These are phyloP conservation scores for Cinnamomum micranthum DNA, from an alignment of 164 flowering plant species.

Conservation along the genomic window DNA sequence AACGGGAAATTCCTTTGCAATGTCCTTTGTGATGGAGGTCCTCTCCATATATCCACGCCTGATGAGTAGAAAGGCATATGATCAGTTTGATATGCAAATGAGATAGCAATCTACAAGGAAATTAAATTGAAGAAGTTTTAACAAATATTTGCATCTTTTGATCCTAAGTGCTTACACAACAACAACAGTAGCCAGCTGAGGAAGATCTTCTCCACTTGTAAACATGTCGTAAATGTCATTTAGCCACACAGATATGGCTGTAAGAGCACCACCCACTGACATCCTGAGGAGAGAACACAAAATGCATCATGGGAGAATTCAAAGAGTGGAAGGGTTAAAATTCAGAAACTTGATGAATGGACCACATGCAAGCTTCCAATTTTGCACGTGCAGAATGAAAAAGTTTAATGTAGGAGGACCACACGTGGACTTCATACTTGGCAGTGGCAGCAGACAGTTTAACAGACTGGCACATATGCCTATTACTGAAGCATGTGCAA, in stretches of 20 bases:
- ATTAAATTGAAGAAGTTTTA: neutral
- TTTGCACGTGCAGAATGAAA: too few species aligned
- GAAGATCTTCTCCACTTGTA: constrained; percentile 60
- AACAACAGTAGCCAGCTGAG: constrained; percentile 70
- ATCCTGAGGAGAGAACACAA: constrained; percentile 46
- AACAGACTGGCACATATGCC: neutral
- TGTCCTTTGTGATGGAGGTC: constrained; percentile 37
- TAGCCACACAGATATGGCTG: constrained; percentile 84
- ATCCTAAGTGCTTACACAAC: constrained; percentile 60
- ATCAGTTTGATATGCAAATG: neutral
- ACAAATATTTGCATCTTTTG: neutral
- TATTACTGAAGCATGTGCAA: neutral
- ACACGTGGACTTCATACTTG: neutral
- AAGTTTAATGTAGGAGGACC: neutral
- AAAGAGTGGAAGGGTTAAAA: neutral
- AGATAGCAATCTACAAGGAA: neutral
- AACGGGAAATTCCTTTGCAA: constrained; percentile 47
- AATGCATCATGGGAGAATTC: constrained; percentile 2
- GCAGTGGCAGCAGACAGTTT: neutral
- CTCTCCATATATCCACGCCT: constrained; percentile 82
- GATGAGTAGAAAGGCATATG: constrained; percentile 20
- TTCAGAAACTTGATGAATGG: neutral
- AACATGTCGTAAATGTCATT: constrained; percentile 51
- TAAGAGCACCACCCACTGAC: constrained; percentile 85
- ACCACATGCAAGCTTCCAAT: neutral